Base-by-base conservation (phyloP, 1,139 yeast genomes). In the Diutina sp. region DNA sequence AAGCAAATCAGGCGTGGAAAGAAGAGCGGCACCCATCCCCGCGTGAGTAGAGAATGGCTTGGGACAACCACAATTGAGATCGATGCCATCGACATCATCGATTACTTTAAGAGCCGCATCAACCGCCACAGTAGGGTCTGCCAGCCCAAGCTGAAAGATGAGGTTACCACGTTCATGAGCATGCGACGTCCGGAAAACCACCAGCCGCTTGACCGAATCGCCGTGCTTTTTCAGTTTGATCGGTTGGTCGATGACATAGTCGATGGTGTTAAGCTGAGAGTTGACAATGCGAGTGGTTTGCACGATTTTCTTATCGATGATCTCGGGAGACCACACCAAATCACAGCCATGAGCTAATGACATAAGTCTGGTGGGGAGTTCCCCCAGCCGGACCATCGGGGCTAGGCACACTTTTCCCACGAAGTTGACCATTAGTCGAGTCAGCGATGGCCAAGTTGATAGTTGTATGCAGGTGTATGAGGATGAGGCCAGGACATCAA, bases 361-460 rank as follows among this genome's bases (percentile, higher is more conserved):
- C 62, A 91, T 68, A 11, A 91, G 74, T 56, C 99, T 76, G 14
- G 91, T 85, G 8, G 99, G 98, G 18, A 93, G 79, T 71, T 93
- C 99, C 14, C 98, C 96, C 54, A 93, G 87, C 53, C 99, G 78
- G 57, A 93, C 97, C 98, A 91, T 91, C 0, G 98, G 98, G 0
- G 98, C 98, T 54, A 91, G 78, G 30, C 86, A 95, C 58, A 90
- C 71, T 64, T 88, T 88, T 0, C 95, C 93, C 44, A 78, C 62
- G 56, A 61, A 67, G 46, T 59, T 58, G 30, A 63, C 63, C 69
- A 67, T 66, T 21, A 35, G 35, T 44, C 8, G 7, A 7, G 11
- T n/a, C n/a, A 16, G 46, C 21, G 46, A 44, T 44, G 46, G 25
- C 46, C 25, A 11, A n/a, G 8, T n/a, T 12, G n/a, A n/a, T n/a